Evolutionary conservation across 306 rosid species (phyloP), one percentile per base, ranked within the genome.

Genomic region (Cicer chorassanicum): DNA sequence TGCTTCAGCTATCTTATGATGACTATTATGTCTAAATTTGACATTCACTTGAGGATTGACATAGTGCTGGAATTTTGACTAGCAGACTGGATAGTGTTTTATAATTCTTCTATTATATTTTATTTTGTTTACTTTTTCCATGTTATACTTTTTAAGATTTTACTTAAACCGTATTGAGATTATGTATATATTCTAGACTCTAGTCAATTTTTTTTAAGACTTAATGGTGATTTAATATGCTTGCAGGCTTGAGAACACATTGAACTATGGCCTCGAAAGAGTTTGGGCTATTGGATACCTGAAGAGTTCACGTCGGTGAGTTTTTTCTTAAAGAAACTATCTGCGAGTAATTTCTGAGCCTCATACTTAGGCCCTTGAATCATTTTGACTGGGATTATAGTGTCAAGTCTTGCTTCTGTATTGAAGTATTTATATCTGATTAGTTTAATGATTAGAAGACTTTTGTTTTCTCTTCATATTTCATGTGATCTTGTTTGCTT

Each of bases 251-350:
- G 99, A 95, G 86, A 95, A 90, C 83, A 95, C 99, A 57, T 75
- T 95, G 79, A 95, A 95, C 71, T 95, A 95, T 82, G 97, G 98
- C 68, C 97, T 95, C 65, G 99, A 95, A 84, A 89, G 99, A 88
- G 99, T 95, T 84, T 95, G 99, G 99, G 96, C 99, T 21, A 79
- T 95, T 84, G 99, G 99, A 84, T 95, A 95, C 89, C 76, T 95
- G 89, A 95, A 88, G 87, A 81, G 99, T 80, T 95, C 99, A 72
- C 96, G 96, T 2, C 88, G 99, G 99, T 95, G 72, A 90, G 93
- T 78, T 45, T 29, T 19, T 63, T 16, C 74, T 59, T 44, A 11
- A 55, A 14, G 77, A 43, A 29, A 15, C 36, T 62, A 65, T 64
- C 43, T 72, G 34, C 46, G 14, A 59, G 60, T 59, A 59, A 46